Conservation (phyloP, 176 grass and related monocot species). For the Phragmites australis region DNA sequence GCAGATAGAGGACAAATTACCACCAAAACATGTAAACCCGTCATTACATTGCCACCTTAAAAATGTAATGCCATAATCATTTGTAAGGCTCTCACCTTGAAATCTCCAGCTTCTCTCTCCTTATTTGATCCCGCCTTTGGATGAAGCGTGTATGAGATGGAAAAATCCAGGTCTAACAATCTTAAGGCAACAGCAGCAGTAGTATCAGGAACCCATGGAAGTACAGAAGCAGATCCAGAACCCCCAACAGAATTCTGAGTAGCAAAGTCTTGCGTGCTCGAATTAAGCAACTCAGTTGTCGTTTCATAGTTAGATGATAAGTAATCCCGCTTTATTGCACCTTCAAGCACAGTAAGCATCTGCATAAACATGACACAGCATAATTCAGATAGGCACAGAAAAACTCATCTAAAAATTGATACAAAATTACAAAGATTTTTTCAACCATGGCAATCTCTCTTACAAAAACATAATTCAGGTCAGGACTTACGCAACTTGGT, state of each 20-base stretch:
- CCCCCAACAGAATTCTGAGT: conserved; percentile 34
- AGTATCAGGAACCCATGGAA: conserved; percentile 87
- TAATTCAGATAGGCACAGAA: conserved; percentile 19
- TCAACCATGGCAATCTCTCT: conserved; percentile 10
- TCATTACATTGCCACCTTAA: background rate
- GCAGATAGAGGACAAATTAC: background rate
- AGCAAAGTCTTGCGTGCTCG: conserved; percentile 26
- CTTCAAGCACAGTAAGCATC: conserved; percentile 79
- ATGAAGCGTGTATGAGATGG: conserved; percentile 61
- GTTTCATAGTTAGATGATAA: conserved; percentile 76
- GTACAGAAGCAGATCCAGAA: conserved; percentile 54
- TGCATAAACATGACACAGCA: conserved; percentile 32
- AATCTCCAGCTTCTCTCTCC: conserved; percentile 57
- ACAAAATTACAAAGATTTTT: background rate
- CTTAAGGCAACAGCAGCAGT: conserved; percentile 76
- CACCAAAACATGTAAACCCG: conserved; percentile 9
- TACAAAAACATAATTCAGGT: background rate
- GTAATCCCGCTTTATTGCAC: conserved; percentile 73
- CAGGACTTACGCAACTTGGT: no score
- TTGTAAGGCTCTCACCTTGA: conserved; percentile 57
- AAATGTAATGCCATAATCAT: conserved; percentile 27
- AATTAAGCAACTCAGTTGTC: conserved; percentile 74
- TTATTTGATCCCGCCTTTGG: conserved; percentile 57
- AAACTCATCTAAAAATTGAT: background rate
- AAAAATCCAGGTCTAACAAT: conserved; percentile 73